Percentiles rank a stretch among this genome's conserved stretches.
phyloP scores from a whole-genome alignment of 2,329 filamentous ascomycete species.

The Celoporthe dispersa region DNA sequence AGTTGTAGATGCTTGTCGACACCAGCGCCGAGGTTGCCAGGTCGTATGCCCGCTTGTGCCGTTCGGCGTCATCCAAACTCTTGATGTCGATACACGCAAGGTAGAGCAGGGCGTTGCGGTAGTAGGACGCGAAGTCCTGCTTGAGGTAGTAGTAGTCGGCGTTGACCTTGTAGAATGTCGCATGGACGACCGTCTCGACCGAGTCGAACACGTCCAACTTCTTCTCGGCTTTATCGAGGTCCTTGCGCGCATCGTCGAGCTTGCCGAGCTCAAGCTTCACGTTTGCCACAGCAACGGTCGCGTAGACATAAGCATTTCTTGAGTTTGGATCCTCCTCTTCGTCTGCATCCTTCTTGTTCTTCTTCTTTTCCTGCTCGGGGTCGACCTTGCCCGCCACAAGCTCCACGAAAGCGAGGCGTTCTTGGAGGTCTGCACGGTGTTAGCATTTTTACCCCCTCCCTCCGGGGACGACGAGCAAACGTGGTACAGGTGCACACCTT shows the following conservation, averaged over 20 bases:
- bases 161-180: conserved; percentile 93
- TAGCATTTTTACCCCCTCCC: conserved; percentile 1
- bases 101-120: conserved; percentile 96
- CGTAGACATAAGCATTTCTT: conserved; percentile 95
- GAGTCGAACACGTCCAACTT: conserved; percentile 92
- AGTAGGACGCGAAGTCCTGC: conserved; percentile 93
- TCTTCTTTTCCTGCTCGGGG: conserved; percentile 64
- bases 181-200: conserved; percentile 93
- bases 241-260: conserved; percentile 80
- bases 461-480: neutral
- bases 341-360: conserved; percentile 30
- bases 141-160: conserved; percentile 94
- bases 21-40: conserved; percentile 90
- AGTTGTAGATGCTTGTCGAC: conserved; percentile 97
- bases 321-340: conserved; percentile 49
- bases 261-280: conserved; percentile 83
- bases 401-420: conserved; percentile 84
- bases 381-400: conserved; percentile 86
- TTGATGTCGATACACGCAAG: conserved; percentile 91
- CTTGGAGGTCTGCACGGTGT: conserved; percentile 70
- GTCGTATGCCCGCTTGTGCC: conserved; percentile 84
- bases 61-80: conserved; percentile 74
- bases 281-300: conserved; percentile 84
- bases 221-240: conserved; percentile 84
- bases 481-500: conserved; percentile 55